A percentile compares a stretch with the other conserved stretches of the same genome.
Evolutionary conservation across 2,329 filamentous ascomycete genomes (phyloP).

Genomic region (Cercospora sp.): DNA sequence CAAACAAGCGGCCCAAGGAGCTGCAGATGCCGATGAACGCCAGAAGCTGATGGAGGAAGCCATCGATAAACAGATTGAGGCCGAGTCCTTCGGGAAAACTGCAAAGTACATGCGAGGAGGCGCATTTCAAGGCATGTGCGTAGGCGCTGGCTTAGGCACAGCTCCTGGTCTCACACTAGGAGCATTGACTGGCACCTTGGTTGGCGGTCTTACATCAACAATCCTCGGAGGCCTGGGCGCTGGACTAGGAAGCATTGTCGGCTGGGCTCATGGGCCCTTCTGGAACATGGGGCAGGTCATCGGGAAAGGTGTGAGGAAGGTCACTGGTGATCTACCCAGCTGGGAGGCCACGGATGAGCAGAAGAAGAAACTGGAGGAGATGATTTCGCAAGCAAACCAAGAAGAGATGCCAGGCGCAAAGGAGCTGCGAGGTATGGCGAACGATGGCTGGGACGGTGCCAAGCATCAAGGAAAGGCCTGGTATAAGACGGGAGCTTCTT

Average conservation of each 20-base stretch:
- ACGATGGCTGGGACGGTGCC: slow-evolving; percentile 13
- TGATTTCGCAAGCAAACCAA: slow-evolving; percentile 35
- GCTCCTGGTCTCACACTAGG: slow-evolving; percentile 33
- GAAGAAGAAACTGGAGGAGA: slow-evolving; percentile 37
- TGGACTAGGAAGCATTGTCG: slow-evolving; percentile 28
- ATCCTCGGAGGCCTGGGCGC: slow-evolving; percentile 35
- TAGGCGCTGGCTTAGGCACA: slow-evolving; percentile 36
- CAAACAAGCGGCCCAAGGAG: slow-evolving; percentile 33
- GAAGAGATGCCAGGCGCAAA: slow-evolving; percentile 29
- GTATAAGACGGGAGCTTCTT: slow-evolving; percentile 17
- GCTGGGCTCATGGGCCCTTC: slow-evolving; percentile 34
- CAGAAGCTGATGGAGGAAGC: slow-evolving; percentile 38
- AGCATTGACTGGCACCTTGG: slow-evolving; percentile 35
- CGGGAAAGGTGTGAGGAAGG: slow-evolving; percentile 29
- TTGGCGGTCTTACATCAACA: slow-evolving; percentile 33
- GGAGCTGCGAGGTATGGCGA: slow-evolving; percentile 22
- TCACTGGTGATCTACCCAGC: slow-evolving; percentile 35
- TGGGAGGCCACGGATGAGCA: slow-evolving; percentile 36
- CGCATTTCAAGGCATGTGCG: slow-evolving; percentile 36
- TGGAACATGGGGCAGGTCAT: slow-evolving; percentile 34
- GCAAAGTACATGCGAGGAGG: slow-evolving; percentile 36
- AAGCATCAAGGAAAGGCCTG: slow-evolving; percentile 18
- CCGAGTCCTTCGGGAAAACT: slow-evolving; percentile 38
- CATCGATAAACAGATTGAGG: slow-evolving; percentile 33
- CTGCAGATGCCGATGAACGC: slow-evolving; percentile 36